Percentiles rank a stretch among this genome's conserved stretches.
Conservation (phyloP, 139 green algal genomes). For the Tetradesmus obliquus region DNA sequence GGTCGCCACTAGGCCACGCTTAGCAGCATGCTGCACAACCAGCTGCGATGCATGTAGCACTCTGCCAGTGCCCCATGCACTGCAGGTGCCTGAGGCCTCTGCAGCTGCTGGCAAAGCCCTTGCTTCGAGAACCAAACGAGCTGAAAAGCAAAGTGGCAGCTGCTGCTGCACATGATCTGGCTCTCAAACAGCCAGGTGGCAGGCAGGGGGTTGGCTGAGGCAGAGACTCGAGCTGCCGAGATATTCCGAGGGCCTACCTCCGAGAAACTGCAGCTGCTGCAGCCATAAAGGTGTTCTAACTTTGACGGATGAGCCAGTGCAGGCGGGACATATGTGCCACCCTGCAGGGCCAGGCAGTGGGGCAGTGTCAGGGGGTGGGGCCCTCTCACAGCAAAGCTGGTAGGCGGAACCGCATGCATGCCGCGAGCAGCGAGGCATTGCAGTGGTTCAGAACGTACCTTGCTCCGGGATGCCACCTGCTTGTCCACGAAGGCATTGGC, state of each 20-base stretch:
- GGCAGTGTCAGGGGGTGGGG: neutral
- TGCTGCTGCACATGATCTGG: neutral
- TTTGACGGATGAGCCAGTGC: neutral
- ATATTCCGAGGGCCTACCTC: neutral
- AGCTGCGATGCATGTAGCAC: neutral
- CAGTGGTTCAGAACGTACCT: conserved; percentile 14
- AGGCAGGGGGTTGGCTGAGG: neutral
- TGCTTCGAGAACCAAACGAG: neutral
- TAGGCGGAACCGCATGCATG: neutral
- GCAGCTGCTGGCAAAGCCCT: neutral
- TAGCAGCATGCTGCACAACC: neutral
- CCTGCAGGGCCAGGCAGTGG: neutral
- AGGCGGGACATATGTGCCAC: neutral
- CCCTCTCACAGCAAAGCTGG: neutral
- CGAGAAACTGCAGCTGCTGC: conserved; percentile 12
- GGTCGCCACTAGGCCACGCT: neutral
- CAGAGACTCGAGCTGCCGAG: neutral
- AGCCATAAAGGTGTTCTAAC: conserved; percentile 8
- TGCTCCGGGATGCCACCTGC: conserved; percentile 26
- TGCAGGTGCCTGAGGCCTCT: neutral
- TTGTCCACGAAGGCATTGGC: conserved; percentile 34
- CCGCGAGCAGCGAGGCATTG: neutral
- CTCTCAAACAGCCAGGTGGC: neutral
- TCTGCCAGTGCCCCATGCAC: neutral
- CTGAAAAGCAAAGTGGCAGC: no score